Evolutionary conservation across 2,329 filamentous ascomycete species (phyloP).

Genomic region (Paraphaeosphaeria sporulosa): DNA sequence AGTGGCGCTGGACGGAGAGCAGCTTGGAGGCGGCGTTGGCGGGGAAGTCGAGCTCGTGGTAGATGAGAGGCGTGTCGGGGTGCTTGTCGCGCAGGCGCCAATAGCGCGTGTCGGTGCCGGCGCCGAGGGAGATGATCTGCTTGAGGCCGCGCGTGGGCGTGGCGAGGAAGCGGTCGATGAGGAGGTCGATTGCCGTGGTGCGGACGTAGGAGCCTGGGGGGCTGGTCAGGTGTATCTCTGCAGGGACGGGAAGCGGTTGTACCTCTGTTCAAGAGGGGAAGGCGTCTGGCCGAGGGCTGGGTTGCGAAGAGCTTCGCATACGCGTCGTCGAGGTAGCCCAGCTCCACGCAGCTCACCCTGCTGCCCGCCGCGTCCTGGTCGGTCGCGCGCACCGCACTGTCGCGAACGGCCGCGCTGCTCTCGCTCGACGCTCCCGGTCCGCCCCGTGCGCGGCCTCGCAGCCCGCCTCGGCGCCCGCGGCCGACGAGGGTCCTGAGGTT

Average conservation of each 20-base stretch:
- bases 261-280: constrained; percentile 96
- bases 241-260: constrained; percentile 12
- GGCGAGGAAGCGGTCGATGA: constrained; percentile 76
- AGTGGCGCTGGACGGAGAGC: constrained; percentile 43
- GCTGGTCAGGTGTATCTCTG: constrained; percentile 8
- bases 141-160: constrained; percentile 52
- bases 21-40: constrained; percentile 75
- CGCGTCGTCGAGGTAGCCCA: constrained; percentile 84
- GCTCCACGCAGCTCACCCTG: constrained; percentile 83
- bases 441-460: constrained; percentile 55
- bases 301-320: constrained; percentile 76
- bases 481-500: constrained; percentile 72
- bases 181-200: constrained; percentile 79
- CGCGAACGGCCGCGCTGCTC: constrained; percentile 58
- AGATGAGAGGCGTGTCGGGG: constrained; percentile 63
- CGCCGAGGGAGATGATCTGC: constrained; percentile 91
- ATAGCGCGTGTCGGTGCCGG: constrained; percentile 89
- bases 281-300: constrained; percentile 65
- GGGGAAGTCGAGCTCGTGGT: constrained; percentile 93
- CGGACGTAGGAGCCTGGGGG: constrained; percentile 85
- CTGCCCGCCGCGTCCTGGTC: constrained; percentile 92
- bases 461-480: constrained; percentile 56
- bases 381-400: constrained; percentile 83
- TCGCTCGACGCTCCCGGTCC: constrained; percentile 32
- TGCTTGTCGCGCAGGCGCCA: constrained; percentile 72